Evolutionary conservation across 257 asterid genomes (phyloP), one percentile per base, ranked within the genome.

Genomic region (Solanum ossicruentum): DNA sequence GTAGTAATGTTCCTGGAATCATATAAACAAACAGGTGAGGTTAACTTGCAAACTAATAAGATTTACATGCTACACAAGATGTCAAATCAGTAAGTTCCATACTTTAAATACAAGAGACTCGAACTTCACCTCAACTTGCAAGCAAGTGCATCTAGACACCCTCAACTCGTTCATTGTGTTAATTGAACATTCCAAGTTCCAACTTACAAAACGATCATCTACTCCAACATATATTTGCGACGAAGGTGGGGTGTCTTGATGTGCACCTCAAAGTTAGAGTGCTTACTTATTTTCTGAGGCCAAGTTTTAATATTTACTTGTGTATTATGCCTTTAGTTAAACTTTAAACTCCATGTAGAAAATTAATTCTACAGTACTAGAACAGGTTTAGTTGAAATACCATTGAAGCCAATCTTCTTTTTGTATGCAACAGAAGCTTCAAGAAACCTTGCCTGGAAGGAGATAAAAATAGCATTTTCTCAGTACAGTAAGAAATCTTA

Each of bases 331-430:
- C 23, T 60, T 26, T 0, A 60, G 21, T 60, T n/a, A 60, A 60
- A n/a, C 8, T 60, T 60, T 60, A 7, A 65, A 4, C 39, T 10
- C 23, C 52, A 20, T 20, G 2, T 21, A 1, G 75, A 82, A 58
- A 65, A 45, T 39, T 61, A 45, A 65, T 7, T 65, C 28, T 3
- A 49, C 10, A 57, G 51, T 39, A 57, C 39, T 32, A 83, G 18
- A 87, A 82, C 56, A 36, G 13, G 43, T 45, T 39, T 69, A 20
- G 12, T 20, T 60, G 65, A 85, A 84, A 26, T 93, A 96, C 98
- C 99, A 61, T 97, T 95, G 93, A 97, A 95, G 61, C 99, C 99
- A 88, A 97, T 97, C 90, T 97, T 97, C 93, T 97, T 97, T 93
- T 97, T 97, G 86, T 94, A 93, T 80, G 97, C 95, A 79, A 92